Percentiles rank a stretch among this genome's conserved stretches.
Evolutionary conservation across 208 protist species (phyloP).

Genomic region (Crithidia expoeki): DNA sequence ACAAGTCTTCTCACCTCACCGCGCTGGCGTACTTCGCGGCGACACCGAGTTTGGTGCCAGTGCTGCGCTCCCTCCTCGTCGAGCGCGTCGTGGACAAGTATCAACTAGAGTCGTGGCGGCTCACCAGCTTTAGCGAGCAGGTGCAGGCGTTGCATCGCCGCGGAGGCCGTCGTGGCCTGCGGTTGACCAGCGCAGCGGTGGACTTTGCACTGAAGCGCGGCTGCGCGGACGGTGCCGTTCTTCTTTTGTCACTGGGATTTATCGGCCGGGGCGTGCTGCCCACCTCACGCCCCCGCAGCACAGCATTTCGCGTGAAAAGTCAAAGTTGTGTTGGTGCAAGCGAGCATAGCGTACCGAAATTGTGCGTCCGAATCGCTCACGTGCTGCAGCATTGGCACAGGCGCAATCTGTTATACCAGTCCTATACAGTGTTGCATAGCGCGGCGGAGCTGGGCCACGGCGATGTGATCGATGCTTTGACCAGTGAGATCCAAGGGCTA

Average conservation of each 20-base stretch:
- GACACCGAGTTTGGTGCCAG: constrained; percentile 27
- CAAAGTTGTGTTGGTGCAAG: not conserved
- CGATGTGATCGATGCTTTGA: constrained; percentile 43
- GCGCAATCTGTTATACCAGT: constrained; percentile 11
- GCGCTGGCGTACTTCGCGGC: constrained; percentile 61
- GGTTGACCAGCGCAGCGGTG: constrained; percentile 38
- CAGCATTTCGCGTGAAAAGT: not conserved
- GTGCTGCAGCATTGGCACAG: constrained; percentile 27
- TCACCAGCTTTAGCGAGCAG: constrained; percentile 25
- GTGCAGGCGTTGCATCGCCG: constrained; percentile 28
- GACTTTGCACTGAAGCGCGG: constrained; percentile 57
- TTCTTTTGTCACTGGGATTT: constrained; percentile 64
- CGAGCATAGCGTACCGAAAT: not conserved
- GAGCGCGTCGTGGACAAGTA: constrained; percentile 30
- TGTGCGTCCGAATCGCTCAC: constrained; percentile 14
- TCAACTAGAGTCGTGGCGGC: constrained; percentile 29
- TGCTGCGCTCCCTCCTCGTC: constrained; percentile 62
- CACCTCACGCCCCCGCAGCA: constrained; percentile 8
- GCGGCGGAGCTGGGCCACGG: constrained; percentile 59
- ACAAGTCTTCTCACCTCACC: constrained; percentile 36
- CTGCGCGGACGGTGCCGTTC: constrained; percentile 55
- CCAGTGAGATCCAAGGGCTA: constrained; percentile 40
- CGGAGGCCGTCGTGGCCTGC: constrained; percentile 21
- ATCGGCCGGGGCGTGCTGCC: constrained; percentile 35
- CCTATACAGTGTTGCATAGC: constrained; percentile 74